Base-by-base conservation (phyloP, 225 moss, liverwort and hornwort species). In the Bryum argenteum region DNA sequence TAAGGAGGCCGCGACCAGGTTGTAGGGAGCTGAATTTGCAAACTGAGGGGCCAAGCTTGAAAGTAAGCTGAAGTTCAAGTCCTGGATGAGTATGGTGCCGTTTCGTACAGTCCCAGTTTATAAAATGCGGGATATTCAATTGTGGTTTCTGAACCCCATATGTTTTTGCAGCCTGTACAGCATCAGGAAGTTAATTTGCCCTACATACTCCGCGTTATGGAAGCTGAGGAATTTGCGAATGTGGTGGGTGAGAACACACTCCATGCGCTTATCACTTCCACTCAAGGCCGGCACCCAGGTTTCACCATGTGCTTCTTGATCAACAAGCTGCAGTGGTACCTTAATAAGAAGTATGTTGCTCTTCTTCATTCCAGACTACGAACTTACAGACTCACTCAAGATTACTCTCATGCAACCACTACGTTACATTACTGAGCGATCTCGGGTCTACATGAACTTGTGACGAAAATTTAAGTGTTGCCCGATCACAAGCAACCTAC, bases 111-210 rank as follows among this genome's bases (percentile, higher is more conserved):
- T 72, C 20, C 20, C 60, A 78, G 51, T 17, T 72, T 3, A n/a
- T n/a, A n/a, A n/a, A n/a, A n/a, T n/a, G n/a, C n/a, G n/a, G n/a
- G 21, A 43, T 15, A 60, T 33, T 6, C 7, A 6, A 33, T 28
- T 2, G 2, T 33, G 33, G 7, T 33, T 72, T 69, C 68, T 72
- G 37, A n/a, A n/a, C n/a, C n/a, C n/a, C n/a, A n/a, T n/a, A n/a
- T n/a, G 16, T 54, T 9, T 45, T 75, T 14, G 66, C 91, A 97
- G 97, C 72, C 92, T 78, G 73, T 79, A 8, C 47, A 91, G 69
- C n/a, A n/a, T n/a, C 92, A 87, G 78, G 97, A 93, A 62, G 82
- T 88, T 53, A 87, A 92, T 74, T 83, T 94, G 41, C 84, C 91
- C 8, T 98, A 98, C 65, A 69, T 94, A 45, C 84, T 84, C 12